These are phyloP conservation scores for Fennellomyces sp. DNA, from an alignment of 371 early-diverging fungal species.

Conservation along the genomic window DNA sequence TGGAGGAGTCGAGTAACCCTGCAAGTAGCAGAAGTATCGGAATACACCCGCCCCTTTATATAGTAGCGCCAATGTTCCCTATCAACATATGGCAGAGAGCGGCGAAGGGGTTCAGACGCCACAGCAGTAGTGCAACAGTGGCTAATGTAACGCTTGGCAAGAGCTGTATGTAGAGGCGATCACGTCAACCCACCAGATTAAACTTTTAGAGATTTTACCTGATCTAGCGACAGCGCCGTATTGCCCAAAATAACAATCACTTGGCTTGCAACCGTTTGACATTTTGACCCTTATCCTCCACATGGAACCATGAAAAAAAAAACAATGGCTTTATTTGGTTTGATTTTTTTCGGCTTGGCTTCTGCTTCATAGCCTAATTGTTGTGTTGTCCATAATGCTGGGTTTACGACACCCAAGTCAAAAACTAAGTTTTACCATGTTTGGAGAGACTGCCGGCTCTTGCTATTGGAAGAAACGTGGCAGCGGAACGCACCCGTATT, in stretches of 20 bases:
- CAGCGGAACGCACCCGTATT: neutral
- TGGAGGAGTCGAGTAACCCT: neutral
- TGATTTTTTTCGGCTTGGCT: too few relatives aligned
- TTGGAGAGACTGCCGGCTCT: neutral
- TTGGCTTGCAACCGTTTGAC: too few relatives aligned
- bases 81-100: neutral
- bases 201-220: constrained; percentile 7
- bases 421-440: neutral
- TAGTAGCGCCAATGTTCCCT: neutral
- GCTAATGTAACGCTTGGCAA: constrained; percentile 12
- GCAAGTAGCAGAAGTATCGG: too few relatives aligned
- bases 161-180: neutral
- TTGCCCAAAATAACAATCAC: neutral
- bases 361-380: too few relatives aligned
- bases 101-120: neutral
- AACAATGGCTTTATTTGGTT: too few relatives aligned
- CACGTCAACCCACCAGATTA: constrained; percentile 6
- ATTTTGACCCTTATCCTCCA: too few relatives aligned
- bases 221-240: constrained; percentile 4
- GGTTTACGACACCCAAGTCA: neutral
- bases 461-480: neutral
- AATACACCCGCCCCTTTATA: neutral
- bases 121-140: constrained; percentile 6
- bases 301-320: too few relatives aligned
- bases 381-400: neutral